Evolutionary conservation across 768 basidiomycete genomes (phyloP), one percentile per base, ranked within the genome.

Genomic region (Termitomyces sp.): DNA sequence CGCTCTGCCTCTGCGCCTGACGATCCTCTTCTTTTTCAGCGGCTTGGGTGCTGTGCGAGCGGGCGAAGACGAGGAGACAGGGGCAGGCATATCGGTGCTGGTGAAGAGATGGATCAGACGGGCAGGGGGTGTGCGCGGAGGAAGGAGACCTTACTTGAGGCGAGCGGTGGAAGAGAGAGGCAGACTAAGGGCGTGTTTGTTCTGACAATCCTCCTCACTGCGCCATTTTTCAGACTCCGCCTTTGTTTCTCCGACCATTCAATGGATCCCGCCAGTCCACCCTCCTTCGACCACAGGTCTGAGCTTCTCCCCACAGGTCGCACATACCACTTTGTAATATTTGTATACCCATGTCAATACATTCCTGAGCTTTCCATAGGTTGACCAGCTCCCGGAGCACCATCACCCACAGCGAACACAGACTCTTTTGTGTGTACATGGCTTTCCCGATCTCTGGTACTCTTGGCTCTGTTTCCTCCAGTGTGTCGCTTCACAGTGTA

Each of bases 371-470:
- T 44, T 6, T 42, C 12, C 32, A 20, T 47, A 78, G 77, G 69
- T 79, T 27, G 88, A 91, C 67, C 82, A 90, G 68, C 60, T 74
- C n/a, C 86, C 87, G 5, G 60, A 56, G 16, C 58, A 69, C 43
- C 75, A 78, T 60, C 69, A 78, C 60, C 69, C 74, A 14, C 66
- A 71, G 31, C 64, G 72, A 20, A 75, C 73, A 7, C 72, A 73
- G 1, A 84, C 88, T 2, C 60, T 92, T 7, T 75, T 92, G n/a
- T 87, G 86, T 65, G 60, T 92, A 18, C 91, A 93, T 65, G 90
- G 91, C 1, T 92, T 92, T 67, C 90, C 91, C 14, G 91, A 92
- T 65, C 67, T 74, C 27, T 80, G 78, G 78, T 73, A 68, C 24
- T 36, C 26, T n/a, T 44, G 55, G 5, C 56, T 57, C 39, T 55